Percentiles rank a stretch among this genome's conserved stretches.
These are phyloP conservation scores for Trebouxia sp. DNA, from an alignment of 139 green algal genomes.

Conservation along the genomic window DNA sequence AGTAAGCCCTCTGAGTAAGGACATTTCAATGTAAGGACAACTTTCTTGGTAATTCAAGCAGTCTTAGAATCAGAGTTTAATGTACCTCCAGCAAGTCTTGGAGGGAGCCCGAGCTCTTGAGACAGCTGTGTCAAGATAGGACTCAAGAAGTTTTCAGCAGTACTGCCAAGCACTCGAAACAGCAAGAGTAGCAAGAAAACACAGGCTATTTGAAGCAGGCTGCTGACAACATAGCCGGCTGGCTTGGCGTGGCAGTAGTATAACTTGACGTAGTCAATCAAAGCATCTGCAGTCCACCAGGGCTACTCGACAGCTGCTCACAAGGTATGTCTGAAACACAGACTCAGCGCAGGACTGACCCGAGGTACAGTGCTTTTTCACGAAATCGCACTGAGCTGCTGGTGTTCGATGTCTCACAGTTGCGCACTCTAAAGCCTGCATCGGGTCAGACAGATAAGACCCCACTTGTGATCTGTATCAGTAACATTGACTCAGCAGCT, in stretches of 20 bases:
- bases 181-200: conserved; percentile 52
- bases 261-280: conserved; percentile 44
- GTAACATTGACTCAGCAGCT: too few relatives aligned
- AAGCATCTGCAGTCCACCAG: conserved; percentile 21
- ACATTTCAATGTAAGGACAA: too few relatives aligned
- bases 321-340: too few relatives aligned
- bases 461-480: too few relatives aligned
- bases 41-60: too few relatives aligned
- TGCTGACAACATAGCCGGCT: conserved; percentile 8
- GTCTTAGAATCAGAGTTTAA: background rate
- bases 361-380: conserved; percentile 20
- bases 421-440: background rate
- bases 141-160: conserved; percentile 85
- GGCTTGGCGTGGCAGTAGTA: conserved; percentile 54
- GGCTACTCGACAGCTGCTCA: background rate
- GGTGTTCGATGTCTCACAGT: background rate
- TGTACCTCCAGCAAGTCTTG: conserved; percentile 79
- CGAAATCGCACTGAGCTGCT: conserved; percentile 4
- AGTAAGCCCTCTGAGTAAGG: background rate
- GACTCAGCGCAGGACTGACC: too few relatives aligned
- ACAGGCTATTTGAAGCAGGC: conserved; percentile 27
- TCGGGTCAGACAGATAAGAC: too few relatives aligned
- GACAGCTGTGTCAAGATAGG: conserved; percentile 79
- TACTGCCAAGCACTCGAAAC: conserved; percentile 80
- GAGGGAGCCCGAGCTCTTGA: conserved; percentile 81